Base-by-base conservation (phyloP, 2,329 filamentous ascomycete genomes). In the Acarospora socialis region DNA sequence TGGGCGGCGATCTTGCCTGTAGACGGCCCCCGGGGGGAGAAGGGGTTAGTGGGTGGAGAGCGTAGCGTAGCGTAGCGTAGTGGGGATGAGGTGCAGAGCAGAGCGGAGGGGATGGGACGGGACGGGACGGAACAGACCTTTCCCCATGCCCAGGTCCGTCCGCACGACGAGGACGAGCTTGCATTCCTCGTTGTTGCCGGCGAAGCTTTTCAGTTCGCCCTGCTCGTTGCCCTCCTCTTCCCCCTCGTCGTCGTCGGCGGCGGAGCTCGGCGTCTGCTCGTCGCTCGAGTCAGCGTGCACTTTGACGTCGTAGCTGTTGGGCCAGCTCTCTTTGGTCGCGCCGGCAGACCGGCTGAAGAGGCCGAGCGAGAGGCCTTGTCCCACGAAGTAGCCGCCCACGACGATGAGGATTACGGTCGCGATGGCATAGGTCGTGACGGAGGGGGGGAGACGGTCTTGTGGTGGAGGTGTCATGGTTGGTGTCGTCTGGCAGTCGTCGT, bases 1-100 rank as follows among this genome's bases (percentile, higher is more conserved):
- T 95, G 90, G 5, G 90, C 90, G 35, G 83, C 90, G 48, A 95
- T 94, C 67, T 98, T 98, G 48, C 87, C 87, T 93, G 42, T 27
- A 28, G 15, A 10, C 17, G 32, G 39, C 13, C 39, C 13, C 31
- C 20, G 25, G 22, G 12, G n/a, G 17, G 22, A 7, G 9, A 8
- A 25, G 22, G 20, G 16, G 21, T 33, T 21, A 34, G 21, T n/a
- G 9, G 18, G 5, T 8, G 21, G 12, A 14, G 20, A 13, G 19
- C 5, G 19, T 26, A 14, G 15, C 25, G 18, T n/a, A 27, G 12
- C 29, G 33, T 42, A 23, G 41, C 34, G 14, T 32, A 8, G 34
- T 21, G 33, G 29, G 25, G 23, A 28, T n/a, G n/a, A n/a, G n/a
- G n/a, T n/a, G n/a, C n/a, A n/a, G 15, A 12, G 22, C 21, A 15